Evolutionary conservation across 768 basidiomycete species (phyloP).

Genomic region (Rhizopogon salebrosus): DNA sequence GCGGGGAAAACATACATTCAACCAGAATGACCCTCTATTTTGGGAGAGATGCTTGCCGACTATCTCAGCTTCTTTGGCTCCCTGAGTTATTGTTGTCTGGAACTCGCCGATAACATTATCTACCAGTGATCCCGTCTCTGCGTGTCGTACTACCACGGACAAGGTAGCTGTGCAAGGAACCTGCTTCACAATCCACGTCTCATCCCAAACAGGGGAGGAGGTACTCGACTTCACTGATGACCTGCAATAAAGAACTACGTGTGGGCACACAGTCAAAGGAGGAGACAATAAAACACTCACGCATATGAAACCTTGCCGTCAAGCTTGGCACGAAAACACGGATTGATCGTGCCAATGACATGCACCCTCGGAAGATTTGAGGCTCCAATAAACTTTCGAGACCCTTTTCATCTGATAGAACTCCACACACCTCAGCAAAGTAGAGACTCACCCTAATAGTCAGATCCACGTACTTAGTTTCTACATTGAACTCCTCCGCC

Average conservation of each 20-base stretch:
- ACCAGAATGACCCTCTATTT: conserved; percentile 58
- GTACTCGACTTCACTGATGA: conserved; percentile 60
- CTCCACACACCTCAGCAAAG: neutral
- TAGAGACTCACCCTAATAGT: conserved; percentile 41
- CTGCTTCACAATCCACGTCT: conserved; percentile 67
- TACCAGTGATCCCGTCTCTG: conserved; percentile 50
- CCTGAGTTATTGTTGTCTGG: conserved; percentile 44
- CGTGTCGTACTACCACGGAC: conserved; percentile 60
- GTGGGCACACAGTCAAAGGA: neutral
- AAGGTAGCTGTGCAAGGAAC: conserved; percentile 62
- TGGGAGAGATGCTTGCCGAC: conserved; percentile 45
- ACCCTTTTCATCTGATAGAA: conserved; percentile 7
- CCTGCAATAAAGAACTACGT: conserved; percentile 27
- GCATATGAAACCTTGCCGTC: conserved; percentile 61
- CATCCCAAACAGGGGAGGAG: conserved; percentile 69
- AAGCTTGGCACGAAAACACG: conserved; percentile 66
- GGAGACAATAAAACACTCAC: conserved; percentile 32
- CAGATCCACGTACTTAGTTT: conserved; percentile 50
- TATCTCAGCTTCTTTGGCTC: conserved; percentile 63
- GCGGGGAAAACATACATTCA: conserved; percentile 43
- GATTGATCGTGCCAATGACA: conserved; percentile 56
- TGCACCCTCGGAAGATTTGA: conserved; percentile 67
- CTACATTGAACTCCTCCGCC: conserved; percentile 27
- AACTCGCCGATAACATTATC: conserved; percentile 68
- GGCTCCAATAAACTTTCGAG: conserved; percentile 61